phyloP scores from a whole-genome alignment of 129 eudicot genomes.

The Smallanthus sonchifolius region DNA sequence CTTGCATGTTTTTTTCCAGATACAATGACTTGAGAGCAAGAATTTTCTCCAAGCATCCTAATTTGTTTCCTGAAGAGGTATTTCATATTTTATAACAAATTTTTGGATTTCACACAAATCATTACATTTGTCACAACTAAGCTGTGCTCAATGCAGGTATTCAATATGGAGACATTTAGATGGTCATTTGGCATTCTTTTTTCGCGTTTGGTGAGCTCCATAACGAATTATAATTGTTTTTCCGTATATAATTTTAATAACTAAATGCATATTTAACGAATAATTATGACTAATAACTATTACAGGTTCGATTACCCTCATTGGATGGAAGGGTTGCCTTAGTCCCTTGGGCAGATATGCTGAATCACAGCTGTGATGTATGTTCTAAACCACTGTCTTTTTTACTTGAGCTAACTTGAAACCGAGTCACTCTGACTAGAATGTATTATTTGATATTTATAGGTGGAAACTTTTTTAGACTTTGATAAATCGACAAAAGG shows the following conservation, averaged over 20 bases:
- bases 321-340: constrained; percentile 87
- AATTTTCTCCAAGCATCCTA: constrained; percentile 81
- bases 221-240: background rate
- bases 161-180: constrained; percentile 82
- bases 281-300: background rate
- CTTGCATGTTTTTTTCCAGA: constrained; percentile 37
- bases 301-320: constrained; percentile 90
- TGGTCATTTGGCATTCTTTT: constrained; percentile 99
- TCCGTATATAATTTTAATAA: background rate
- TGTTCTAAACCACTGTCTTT: constrained; percentile 9
- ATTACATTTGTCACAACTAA: background rate
- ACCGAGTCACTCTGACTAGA: background rate
- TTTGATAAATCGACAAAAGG: constrained; percentile 87
- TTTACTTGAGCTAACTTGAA: background rate
- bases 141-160: constrained; percentile 50
- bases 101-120: background rate
- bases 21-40: constrained; percentile 75
- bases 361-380: constrained; percentile 91
- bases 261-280: background rate
- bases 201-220: constrained; percentile 79
- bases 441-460: constrained; percentile 19
- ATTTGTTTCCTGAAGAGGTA: constrained; percentile 93
- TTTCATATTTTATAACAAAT: constrained; percentile 13
- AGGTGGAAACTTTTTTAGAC: constrained; percentile 93
- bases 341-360: constrained; percentile 99